phyloP scores from a whole-genome alignment of 2,329 filamentous ascomycete genomes.

The Atkinsonella hypoxylon region DNA sequence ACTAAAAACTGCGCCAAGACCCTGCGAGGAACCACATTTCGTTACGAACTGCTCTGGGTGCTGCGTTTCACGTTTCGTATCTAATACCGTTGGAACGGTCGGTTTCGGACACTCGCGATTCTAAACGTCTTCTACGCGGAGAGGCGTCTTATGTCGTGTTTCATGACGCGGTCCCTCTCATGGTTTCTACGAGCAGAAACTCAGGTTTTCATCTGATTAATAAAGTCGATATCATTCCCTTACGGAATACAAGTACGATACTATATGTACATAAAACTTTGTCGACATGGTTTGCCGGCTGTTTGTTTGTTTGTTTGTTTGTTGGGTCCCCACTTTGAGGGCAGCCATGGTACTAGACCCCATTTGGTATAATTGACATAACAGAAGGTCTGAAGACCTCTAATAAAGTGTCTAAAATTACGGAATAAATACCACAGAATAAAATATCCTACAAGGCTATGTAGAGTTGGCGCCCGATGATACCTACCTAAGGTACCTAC shows the following conservation, averaged over 20 bases:
- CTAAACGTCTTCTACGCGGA: not conserved
- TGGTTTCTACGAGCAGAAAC: not conserved
- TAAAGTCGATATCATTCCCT: not conserved
- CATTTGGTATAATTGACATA: too few species aligned
- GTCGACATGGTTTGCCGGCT: not conserved
- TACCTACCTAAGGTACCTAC: too few species aligned
- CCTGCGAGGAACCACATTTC: not conserved
- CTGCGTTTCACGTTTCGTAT: not conserved
- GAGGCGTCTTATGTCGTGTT: not conserved
- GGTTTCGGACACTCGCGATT: not conserved
- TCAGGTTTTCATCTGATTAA: not conserved
- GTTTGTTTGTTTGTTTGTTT: not conserved
- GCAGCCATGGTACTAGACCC: too few species aligned
- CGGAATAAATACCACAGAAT: too few species aligned
- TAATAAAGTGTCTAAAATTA: too few species aligned
- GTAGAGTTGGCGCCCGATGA: too few species aligned
- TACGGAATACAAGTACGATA: too few species aligned
- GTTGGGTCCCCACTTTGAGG: too few species aligned
- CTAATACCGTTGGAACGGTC: not conserved
- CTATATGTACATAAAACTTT: not conserved
- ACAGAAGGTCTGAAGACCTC: too few species aligned
- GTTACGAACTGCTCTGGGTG: not conserved
- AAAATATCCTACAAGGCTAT: too few species aligned
- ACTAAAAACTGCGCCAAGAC: too few species aligned
- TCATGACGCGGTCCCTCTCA: not conserved